Conservation (phyloP, 2,329 filamentous ascomycete species). For the Ophiostoma montium region DNA sequence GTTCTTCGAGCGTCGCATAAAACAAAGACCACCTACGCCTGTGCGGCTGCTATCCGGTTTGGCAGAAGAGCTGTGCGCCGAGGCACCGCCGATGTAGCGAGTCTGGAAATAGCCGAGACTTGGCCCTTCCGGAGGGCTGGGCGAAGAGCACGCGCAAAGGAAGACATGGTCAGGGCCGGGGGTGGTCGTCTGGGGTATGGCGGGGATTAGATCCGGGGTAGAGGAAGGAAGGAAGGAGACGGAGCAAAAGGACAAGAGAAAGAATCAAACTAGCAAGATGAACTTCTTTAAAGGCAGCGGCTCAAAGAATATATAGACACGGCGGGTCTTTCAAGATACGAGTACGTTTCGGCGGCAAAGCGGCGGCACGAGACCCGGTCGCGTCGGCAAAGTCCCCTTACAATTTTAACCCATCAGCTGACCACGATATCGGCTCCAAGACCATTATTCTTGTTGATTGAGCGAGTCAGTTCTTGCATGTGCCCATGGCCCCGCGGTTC, state of each 20-base stretch:
- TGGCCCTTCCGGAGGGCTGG: constrained; percentile 35
- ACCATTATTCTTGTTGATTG: background rate
- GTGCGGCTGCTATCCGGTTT: constrained; percentile 1
- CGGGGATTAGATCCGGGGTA: background rate
- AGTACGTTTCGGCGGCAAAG: no score
- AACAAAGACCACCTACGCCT: constrained; percentile 3
- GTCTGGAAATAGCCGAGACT: constrained; percentile 10
- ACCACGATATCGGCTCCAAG: no score
- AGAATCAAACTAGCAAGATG: background rate
- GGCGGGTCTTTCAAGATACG: no score
- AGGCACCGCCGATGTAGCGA: constrained; percentile 4
- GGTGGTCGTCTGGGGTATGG: constrained; percentile 1
- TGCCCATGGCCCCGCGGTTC: constrained; percentile 8
- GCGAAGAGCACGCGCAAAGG: constrained; percentile 35
- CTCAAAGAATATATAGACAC: background rate
- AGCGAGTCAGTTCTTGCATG: background rate
- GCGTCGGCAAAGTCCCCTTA: no score
- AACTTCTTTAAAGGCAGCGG: no score
- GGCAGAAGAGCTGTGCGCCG: constrained; percentile 4
- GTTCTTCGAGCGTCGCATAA: no score
- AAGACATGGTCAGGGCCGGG: constrained; percentile 25
- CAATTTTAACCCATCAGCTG: no score
- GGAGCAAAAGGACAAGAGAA: background rate
- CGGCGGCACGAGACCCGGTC: no score
- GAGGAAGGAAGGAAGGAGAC: background rate